Evolutionary conservation across 176 grass and related monocot species (phyloP).

Genomic region (Avena atlantica): DNA sequence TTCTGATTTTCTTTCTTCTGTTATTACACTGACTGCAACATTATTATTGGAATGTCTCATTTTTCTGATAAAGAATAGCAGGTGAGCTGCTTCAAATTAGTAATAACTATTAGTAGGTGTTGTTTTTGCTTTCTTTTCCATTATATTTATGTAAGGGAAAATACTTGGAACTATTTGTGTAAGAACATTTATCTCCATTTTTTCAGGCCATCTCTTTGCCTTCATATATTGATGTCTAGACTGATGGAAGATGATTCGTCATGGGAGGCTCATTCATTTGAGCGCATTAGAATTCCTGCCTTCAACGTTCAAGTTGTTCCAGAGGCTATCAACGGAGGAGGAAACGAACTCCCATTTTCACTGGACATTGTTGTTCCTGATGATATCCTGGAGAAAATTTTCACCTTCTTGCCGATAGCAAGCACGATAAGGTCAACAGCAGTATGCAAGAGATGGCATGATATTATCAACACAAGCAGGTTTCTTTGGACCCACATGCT

Average conservation of each 20-base stretch:
- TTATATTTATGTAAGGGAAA: neutral
- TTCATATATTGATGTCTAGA: conserved; percentile 17
- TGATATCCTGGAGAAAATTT: conserved; percentile 85
- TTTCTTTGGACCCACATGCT: conserved; percentile 66
- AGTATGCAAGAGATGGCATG: conserved; percentile 83
- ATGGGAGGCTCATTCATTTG: conserved; percentile 53
- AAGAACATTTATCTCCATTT: neutral
- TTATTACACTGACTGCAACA: neutral
- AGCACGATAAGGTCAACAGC: conserved; percentile 70
- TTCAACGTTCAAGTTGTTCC: conserved; percentile 45
- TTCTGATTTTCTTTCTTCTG: conserved; percentile 16
- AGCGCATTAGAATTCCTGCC: conserved; percentile 37
- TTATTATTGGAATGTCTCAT: neutral
- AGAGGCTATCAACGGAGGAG: conserved; percentile 38
- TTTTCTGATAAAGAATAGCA: conserved; percentile 15
- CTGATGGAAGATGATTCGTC: conserved; percentile 58
- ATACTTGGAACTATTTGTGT: conserved; percentile 13
- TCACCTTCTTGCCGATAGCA: conserved; percentile 83
- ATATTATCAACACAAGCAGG: conserved; percentile 66
- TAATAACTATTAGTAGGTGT: neutral
- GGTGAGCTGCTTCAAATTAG: neutral
- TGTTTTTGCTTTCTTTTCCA: conserved; percentile 15
- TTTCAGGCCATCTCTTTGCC: conserved; percentile 48
- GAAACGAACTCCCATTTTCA: conserved; percentile 54
- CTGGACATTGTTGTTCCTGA: conserved; percentile 69